Percentiles rank a stretch among this genome's conserved stretches.
These are phyloP conservation scores for Alloascoidea africana DNA, from an alignment of 805 yeast genomes.

Conservation along the genomic window DNA sequence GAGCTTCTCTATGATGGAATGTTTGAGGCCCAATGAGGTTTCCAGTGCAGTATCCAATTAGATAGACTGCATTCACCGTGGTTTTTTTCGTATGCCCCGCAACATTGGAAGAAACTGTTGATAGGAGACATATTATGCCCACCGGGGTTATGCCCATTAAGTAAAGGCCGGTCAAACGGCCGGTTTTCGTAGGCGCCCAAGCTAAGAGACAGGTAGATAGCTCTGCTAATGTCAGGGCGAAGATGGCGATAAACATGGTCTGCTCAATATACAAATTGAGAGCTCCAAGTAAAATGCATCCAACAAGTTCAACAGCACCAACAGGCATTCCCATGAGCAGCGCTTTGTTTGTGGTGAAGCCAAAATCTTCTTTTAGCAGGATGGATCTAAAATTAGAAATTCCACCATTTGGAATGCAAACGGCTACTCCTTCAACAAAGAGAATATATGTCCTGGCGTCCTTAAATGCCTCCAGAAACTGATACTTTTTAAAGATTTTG, in stretches of 20 bases:
- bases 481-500: conserved; percentile 34
- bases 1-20: conserved; percentile 40
- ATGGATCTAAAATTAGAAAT: conserved; percentile 31
- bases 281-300: conserved; percentile 1
- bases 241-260: conserved; percentile 23
- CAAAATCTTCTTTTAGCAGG: conserved; percentile 20
- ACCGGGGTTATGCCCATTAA: conserved; percentile 5
- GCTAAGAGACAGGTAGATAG: conserved; percentile 28
- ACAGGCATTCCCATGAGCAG: conserved; percentile 26
- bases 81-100: conserved; percentile 45
- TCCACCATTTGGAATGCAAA: conserved; percentile 38
- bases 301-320: conserved; percentile 24
- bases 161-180: background rate
- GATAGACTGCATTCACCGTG: conserved; percentile 26
- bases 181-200: conserved; percentile 20
- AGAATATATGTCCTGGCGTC: conserved; percentile 36
- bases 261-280: conserved; percentile 6
- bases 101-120: conserved; percentile 23
- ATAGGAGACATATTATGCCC: background rate
- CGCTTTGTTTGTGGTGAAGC: conserved; percentile 13
- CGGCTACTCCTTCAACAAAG: conserved; percentile 22
- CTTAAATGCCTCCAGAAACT: conserved; percentile 31
- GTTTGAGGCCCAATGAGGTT: conserved; percentile 49
- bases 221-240: conserved; percentile 31
- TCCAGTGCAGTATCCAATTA: conserved; percentile 38